Evolutionary conservation across 169 alveolate species (phyloP).

Genomic region (Eimeria maxima): DNA sequence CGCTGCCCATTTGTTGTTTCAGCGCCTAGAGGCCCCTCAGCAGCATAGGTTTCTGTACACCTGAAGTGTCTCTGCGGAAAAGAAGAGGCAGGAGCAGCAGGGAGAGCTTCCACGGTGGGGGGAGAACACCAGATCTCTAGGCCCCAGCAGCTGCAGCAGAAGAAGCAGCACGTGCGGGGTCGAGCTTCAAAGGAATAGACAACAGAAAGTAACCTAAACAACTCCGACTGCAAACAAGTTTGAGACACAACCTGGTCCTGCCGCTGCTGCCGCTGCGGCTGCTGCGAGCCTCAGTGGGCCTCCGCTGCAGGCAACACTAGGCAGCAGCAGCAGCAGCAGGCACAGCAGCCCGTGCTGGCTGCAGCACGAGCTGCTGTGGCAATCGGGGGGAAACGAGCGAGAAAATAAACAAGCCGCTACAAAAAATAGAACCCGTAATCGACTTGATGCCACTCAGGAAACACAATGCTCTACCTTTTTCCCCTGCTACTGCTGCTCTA

Average conservation of each 20-base stretch:
- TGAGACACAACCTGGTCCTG: not conserved
- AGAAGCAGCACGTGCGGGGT: not conserved
- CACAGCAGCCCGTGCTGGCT: not conserved
- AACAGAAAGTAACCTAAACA: not conserved
- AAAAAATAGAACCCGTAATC: too few species aligned
- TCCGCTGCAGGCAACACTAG: not conserved
- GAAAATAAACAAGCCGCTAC: not conserved
- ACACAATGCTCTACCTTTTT: too few species aligned
- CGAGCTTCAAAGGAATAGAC: not conserved
- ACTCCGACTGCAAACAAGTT: not conserved
- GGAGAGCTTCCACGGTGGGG: not conserved
- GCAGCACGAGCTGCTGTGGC: too few species aligned
- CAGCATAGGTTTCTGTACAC: constrained; percentile 43
- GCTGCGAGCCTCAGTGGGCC: constrained; percentile 16
- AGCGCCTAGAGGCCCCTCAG: not conserved
- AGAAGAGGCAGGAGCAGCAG: constrained; percentile 85
- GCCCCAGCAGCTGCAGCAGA: not conserved
- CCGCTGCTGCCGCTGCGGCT: constrained; percentile 31
- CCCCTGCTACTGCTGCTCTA: too few species aligned
- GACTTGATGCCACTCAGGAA: too few species aligned
- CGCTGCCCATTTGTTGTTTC: not conserved
- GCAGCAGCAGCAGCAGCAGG: not conserved
- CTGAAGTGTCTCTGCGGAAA: constrained; percentile 43
- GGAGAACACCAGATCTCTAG: not conserved
- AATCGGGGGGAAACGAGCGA: too few species aligned